Conservation (phyloP, 176 grass and related monocot species). For the Eremochloa ophiuroides region DNA sequence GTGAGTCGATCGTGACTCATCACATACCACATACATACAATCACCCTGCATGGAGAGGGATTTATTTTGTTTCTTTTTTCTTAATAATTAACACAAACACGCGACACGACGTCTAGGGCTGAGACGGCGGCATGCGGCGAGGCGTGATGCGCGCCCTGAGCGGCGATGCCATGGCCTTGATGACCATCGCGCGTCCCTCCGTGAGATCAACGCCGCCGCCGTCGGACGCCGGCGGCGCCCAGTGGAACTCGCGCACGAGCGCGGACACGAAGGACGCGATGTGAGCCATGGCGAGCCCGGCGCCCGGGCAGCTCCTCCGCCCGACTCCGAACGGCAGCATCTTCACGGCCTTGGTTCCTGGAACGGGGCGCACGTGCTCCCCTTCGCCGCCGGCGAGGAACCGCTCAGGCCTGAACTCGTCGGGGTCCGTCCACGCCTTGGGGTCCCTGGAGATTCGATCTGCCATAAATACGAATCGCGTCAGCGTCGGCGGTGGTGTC, state of each 20-base stretch:
- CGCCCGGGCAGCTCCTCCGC: too few relatives aligned
- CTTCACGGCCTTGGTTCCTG: neutral
- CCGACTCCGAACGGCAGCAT: slow-evolving; percentile 17
- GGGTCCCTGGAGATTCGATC: neutral
- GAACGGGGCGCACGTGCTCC: neutral
- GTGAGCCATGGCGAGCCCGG: too few relatives aligned
- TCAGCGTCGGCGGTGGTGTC: neutral
- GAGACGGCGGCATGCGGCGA: too few relatives aligned
- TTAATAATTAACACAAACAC: too few relatives aligned
- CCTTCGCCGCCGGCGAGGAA: slow-evolving; percentile 37
- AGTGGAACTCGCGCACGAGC: slow-evolving; percentile 9
- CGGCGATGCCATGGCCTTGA: slow-evolving; percentile 4
- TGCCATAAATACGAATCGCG: neutral
- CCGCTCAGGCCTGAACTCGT: slow-evolving; percentile 42
- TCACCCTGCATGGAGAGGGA: too few relatives aligned
- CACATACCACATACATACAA: too few relatives aligned
- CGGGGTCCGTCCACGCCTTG: neutral
- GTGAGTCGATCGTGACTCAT: too few relatives aligned
- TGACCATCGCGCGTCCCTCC: neutral
- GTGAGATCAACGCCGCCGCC: neutral
- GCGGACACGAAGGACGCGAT: neutral
- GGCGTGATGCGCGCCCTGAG: neutral
- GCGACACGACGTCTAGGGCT: too few relatives aligned
- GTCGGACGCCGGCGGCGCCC: neutral
- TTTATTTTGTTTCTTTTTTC: too few relatives aligned